phyloP scores from a whole-genome alignment of 2,329 filamentous ascomycete genomes.

The Chaetothyriales sp. region DNA sequence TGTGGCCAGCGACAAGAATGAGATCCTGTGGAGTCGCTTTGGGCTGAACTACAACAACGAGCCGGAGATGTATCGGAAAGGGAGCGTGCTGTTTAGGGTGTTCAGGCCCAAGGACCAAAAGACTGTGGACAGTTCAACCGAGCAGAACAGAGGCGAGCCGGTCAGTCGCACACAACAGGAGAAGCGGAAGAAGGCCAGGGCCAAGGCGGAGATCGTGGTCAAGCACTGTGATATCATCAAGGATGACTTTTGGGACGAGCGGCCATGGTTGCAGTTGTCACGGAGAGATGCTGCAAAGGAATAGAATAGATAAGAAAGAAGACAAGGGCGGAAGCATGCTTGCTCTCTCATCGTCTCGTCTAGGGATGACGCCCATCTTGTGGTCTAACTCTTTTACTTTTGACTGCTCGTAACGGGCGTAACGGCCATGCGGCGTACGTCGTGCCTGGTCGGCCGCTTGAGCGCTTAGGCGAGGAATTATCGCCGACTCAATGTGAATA shows the following conservation, averaged over 20 bases:
- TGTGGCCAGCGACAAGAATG: conserved; percentile 76
- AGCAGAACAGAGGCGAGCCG: background rate
- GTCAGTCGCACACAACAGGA: conserved; percentile 59
- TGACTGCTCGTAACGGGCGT: background rate
- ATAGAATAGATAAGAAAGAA: background rate
- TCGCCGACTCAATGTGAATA: too few species aligned
- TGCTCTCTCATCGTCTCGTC: background rate
- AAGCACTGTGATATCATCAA: conserved; percentile 90
- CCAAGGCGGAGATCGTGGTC: conserved; percentile 65
- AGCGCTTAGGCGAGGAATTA: too few species aligned
- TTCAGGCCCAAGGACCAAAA: conserved; percentile 29
- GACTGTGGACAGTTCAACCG: background rate
- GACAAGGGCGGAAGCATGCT: background rate
- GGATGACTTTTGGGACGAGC: conserved; percentile 78
- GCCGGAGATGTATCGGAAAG: conserved; percentile 80
- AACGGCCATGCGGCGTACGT: too few species aligned
- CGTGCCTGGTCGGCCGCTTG: too few species aligned
- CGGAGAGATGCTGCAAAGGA: background rate
- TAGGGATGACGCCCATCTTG: too few species aligned
- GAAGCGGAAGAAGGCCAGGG: conserved; percentile 63
- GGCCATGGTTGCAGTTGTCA: conserved; percentile 57
- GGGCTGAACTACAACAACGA: conserved; percentile 97
- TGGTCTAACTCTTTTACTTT: background rate
- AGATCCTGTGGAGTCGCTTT: conserved; percentile 80
- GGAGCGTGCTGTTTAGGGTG: conserved; percentile 78